These are phyloP conservation scores for Atkinsonella hypoxylon DNA, from an alignment of 2,329 filamentous ascomycete genomes.

Conservation along the genomic window DNA sequence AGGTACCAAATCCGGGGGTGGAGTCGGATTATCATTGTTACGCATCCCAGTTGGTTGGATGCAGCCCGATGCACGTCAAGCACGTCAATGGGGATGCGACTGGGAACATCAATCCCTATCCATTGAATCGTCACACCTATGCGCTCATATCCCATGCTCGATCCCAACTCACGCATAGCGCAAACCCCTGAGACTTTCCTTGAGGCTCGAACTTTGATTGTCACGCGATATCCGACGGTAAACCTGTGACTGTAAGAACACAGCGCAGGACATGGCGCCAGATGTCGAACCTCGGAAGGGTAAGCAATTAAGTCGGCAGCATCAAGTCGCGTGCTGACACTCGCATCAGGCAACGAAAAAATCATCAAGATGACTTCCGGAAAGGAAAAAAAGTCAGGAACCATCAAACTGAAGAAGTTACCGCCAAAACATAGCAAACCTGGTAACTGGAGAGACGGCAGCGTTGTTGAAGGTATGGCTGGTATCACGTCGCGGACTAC, in stretches of 20 bases:
- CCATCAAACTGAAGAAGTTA: slow-evolving; percentile 51
- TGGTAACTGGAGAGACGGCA: slow-evolving; percentile 62
- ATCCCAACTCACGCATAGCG: background rate
- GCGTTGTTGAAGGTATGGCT: slow-evolving; percentile 45
- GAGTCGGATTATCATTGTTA: slow-evolving; percentile 7
- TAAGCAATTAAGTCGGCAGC: slow-evolving; percentile 5
- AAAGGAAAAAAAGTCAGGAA: slow-evolving; percentile 36
- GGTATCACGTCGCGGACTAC: background rate
- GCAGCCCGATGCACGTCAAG: background rate
- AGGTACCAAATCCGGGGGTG: slow-evolving; percentile 6
- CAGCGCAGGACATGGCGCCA: slow-evolving; percentile 7
- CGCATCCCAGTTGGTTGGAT: background rate
- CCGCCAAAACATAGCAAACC: slow-evolving; percentile 51
- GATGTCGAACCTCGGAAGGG: slow-evolving; percentile 18
- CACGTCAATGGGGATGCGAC: background rate
- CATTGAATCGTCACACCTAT: background rate
- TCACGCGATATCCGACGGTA: background rate
- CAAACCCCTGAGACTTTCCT: background rate
- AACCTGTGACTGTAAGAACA: background rate
- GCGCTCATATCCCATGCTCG: background rate
- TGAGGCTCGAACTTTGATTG: background rate
- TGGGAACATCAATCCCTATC: background rate
- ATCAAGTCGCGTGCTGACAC: background rate
- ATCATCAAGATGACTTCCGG: slow-evolving; percentile 53
- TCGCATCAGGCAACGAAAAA: slow-evolving; percentile 24